Conservation (phyloP, 148 eudicot species). For the Polygonum maritimum region DNA sequence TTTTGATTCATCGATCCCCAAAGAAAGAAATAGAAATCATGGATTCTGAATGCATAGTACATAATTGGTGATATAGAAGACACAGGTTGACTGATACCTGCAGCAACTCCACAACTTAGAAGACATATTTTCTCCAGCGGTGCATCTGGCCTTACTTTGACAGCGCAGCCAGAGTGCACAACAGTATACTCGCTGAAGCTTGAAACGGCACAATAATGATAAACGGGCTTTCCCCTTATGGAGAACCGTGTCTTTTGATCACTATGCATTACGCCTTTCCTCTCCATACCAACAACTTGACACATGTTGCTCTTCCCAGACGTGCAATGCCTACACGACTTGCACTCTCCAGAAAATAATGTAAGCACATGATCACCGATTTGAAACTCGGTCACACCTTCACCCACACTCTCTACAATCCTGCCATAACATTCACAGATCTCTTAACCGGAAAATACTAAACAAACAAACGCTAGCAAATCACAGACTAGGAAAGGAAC, state of each 20-base stretch:
- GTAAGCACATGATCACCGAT: conserved; percentile 94
- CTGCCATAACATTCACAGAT: conserved; percentile 28
- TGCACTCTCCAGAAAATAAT: conserved; percentile 87
- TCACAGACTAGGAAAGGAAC: not conserved
- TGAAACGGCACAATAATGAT: conserved; percentile 93
- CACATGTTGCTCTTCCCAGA: conserved; percentile 88
- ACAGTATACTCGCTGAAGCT: conserved; percentile 97
- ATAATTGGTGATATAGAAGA: not conserved
- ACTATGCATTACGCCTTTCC: conserved; percentile 90
- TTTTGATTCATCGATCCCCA: not conserved
- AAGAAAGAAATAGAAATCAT: not conserved
- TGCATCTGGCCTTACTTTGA: conserved; percentile 62
- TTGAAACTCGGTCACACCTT: conserved; percentile 78
- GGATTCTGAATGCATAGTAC: not conserved
- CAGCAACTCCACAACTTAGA: conserved; percentile 93
- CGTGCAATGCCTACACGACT: conserved; percentile 73
- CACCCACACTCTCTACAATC: conserved; percentile 89
- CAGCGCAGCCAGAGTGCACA: conserved; percentile 96
- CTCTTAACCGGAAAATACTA: not conserved
- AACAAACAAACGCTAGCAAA: not conserved
- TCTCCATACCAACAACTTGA: conserved; percentile 79
- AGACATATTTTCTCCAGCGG: conserved; percentile 89
- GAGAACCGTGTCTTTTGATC: conserved; percentile 88
- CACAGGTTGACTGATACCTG: conserved; percentile 37
- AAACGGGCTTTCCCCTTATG: conserved; percentile 62